phyloP scores from a whole-genome alignment of 2,329 filamentous ascomycete species.

The Cercospora sp. region DNA sequence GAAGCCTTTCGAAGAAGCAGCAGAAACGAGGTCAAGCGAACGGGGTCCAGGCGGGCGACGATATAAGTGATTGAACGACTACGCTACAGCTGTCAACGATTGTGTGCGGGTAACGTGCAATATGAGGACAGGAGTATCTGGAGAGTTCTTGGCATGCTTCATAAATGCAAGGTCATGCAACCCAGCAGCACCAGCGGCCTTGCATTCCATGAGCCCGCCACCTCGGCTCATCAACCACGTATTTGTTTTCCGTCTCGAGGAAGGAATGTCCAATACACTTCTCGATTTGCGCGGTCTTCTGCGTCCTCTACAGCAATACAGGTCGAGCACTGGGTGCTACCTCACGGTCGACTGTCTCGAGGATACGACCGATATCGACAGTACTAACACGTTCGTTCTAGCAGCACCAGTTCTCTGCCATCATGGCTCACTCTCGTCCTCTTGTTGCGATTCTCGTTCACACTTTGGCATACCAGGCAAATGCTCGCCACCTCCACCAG shows the following conservation, averaged over 20 bases:
- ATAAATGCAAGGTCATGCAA: slow-evolving; percentile 20
- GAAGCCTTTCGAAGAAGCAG: slow-evolving; percentile 39
- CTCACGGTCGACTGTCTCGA: slow-evolving; percentile 17
- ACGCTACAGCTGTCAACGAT: background rate
- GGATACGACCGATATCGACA: slow-evolving; percentile 4
- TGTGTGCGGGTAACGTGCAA: background rate
- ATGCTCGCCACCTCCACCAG: slow-evolving; percentile 27
- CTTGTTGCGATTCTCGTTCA: slow-evolving; percentile 21
- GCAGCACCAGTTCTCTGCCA: slow-evolving; percentile 10
- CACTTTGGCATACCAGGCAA: slow-evolving; percentile 23
- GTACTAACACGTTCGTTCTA: slow-evolving; percentile 9
- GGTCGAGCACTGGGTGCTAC: slow-evolving; percentile 25
- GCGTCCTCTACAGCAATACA: slow-evolving; percentile 7
- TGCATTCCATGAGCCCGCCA: slow-evolving; percentile 33
- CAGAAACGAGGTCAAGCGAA: slow-evolving; percentile 23
- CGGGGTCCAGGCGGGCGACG: slow-evolving; percentile 6
- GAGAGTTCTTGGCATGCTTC: slow-evolving; percentile 20
- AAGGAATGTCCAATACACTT: slow-evolving; percentile 31
- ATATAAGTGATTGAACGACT: slow-evolving; percentile 17
- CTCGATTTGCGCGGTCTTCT: background rate
- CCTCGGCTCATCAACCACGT: slow-evolving; percentile 25
- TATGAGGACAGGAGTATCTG: background rate
- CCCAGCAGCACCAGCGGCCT: slow-evolving; percentile 16
- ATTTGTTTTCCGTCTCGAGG: slow-evolving; percentile 36
- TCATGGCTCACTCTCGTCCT: slow-evolving; percentile 28